These are phyloP conservation scores for Penicillium bialowiezense DNA, from an alignment of 495 filamentous ascomycete species.

Conservation along the genomic window DNA sequence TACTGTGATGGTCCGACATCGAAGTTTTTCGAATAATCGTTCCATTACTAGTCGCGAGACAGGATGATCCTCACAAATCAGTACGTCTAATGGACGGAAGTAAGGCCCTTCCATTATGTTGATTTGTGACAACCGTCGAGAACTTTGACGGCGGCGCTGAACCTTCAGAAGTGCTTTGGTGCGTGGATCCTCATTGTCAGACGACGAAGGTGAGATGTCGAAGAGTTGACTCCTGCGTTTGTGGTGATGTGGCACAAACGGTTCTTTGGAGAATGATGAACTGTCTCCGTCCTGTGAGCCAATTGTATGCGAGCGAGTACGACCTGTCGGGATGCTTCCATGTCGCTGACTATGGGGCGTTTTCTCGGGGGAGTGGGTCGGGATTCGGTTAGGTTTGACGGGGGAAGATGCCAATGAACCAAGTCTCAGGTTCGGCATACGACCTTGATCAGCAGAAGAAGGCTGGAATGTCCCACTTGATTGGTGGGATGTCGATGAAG, in stretches of 20 bases:
- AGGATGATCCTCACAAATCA: conserved; percentile 97
- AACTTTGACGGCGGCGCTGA: conserved; percentile 87
- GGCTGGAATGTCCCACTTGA: conserved; percentile 70
- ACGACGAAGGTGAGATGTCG: conserved; percentile 95
- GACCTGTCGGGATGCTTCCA: conserved; percentile 48
- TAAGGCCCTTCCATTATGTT: conserved; percentile 74
- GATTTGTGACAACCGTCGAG: conserved; percentile 86
- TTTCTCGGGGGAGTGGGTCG: conserved; percentile 54
- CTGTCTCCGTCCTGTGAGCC: conserved; percentile 88
- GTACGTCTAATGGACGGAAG: conserved; percentile 87
- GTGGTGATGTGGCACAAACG: conserved; percentile 69
- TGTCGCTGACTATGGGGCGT: conserved; percentile 39
- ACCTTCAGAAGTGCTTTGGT: conserved; percentile 90
- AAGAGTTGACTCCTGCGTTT: conserved; percentile 93
- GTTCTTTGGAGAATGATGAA: conserved; percentile 52
- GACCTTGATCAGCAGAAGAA: conserved; percentile 59
- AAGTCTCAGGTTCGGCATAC: conserved; percentile 51
- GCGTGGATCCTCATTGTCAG: conserved; percentile 92
- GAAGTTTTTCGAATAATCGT: conserved; percentile 87
- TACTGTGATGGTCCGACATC: conserved; percentile 91
- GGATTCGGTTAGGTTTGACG: conserved; percentile 65
- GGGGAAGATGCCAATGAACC: conserved; percentile 71
- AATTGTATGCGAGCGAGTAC: conserved; percentile 86
- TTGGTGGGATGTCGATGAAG: conserved; percentile 79
- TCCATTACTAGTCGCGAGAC: conserved; percentile 98